Evolutionary conservation across 2,329 filamentous ascomycete species (phyloP), one percentile per base, ranked within the genome.

Genomic region (Penicillium capsulatum): DNA sequence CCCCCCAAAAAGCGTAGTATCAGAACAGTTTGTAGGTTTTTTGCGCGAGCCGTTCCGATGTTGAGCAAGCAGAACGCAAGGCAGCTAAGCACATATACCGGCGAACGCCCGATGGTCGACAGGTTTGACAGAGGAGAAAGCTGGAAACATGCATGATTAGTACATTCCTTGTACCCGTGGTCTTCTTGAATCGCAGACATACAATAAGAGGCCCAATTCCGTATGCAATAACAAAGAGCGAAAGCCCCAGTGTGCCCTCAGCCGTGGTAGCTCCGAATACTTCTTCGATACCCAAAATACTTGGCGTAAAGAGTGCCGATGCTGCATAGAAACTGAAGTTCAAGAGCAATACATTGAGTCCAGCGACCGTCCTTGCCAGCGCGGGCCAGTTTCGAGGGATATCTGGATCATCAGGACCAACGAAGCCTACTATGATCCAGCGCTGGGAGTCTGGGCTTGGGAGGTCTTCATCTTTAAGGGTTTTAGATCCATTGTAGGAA

Each of bases 281-380:
- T 7, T 61, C 44, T 44, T 64, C 61, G 11, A 77, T 56, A 7
- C 57, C 57, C 3, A 50, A 29, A 3, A 66, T 62, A 17, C 73
- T 70, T 0, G 74, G 65, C 0, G 69, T 67, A 49, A 76, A 77
- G 20, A 78, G 74, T 0, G 72, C 64, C 3, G 69, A 72, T 7
- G 71, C 72, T 20, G 72, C 67, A 54, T 77, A 79, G 31, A 77
- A 68, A 3, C 66, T 64, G 22, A 72, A 70, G 0, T 72, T 76
- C 15, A 54, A 34, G 2, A 76, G 45, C 37, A n/a, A n/a, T n/a
- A n/a, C n/a, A n/a, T n/a, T n/a, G n/a, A n/a, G n/a, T n/a, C n/a
- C n/a, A n/a, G n/a, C n/a, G n/a, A n/a, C n/a, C n/a, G n/a, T n/a
- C n/a, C n/a, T n/a, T n/a, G n/a, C n/a, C n/a, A n/a, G n/a, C n/a